Evolutionary conservation across 306 rosid genomes (phyloP).

Genomic region (Pterocarpus santalinus): DNA sequence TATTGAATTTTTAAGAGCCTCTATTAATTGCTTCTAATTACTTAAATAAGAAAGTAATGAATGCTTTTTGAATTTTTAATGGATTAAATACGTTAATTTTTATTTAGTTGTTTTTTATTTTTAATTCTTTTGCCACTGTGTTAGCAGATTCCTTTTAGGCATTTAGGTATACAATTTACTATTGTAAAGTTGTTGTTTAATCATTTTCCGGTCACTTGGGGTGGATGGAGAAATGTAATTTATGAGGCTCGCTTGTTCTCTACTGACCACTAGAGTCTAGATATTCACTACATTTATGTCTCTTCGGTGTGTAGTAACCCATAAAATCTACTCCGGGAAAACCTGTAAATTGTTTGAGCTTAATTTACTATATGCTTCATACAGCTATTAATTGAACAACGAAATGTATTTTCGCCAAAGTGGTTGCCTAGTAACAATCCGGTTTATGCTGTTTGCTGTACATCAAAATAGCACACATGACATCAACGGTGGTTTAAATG

Average conservation of each 20-base stretch:
- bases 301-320: neutral
- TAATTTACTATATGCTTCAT: neutral
- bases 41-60: constrained; percentile 14
- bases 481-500: no score
- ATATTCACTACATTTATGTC: neutral
- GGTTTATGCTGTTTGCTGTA: neutral
- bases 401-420: neutral
- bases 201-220: neutral
- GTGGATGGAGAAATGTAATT: neutral
- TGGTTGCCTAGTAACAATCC: neutral
- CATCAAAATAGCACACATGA: no score
- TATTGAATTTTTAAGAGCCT: neutral
- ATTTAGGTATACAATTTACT: neutral
- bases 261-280: neutral
- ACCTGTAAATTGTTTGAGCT: neutral
- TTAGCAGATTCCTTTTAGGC: neutral
- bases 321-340: neutral
- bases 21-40: neutral
- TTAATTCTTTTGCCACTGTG: neutral
- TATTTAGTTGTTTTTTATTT: no score
- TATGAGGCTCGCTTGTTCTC: neutral
- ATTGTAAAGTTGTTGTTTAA: neutral
- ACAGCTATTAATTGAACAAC: neutral
- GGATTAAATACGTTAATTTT: neutral
- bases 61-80: constrained; percentile 10